Evolutionary conservation across 495 filamentous ascomycete species (phyloP).

Genomic region (Parmelia sp.): DNA sequence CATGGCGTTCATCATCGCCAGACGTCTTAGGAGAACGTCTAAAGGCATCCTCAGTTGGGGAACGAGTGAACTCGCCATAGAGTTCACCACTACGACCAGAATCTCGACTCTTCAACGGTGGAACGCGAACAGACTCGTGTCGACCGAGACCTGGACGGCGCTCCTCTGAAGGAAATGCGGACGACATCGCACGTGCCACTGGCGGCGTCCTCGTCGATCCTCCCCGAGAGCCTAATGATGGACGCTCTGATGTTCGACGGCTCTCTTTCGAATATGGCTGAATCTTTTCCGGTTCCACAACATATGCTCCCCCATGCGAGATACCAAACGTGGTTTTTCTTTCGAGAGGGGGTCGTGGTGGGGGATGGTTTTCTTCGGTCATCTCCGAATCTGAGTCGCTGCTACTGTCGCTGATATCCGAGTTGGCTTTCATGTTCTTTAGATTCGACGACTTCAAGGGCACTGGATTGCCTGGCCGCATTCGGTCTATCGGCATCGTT

Average conservation of each 20-base stretch:
- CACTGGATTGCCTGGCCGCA: conserved; percentile 14
- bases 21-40: conserved; percentile 16
- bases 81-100: conserved; percentile 14
- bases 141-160: conserved; percentile 16
- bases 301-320: conserved; percentile 9
- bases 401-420: conserved; percentile 9
- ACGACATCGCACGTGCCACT: conserved; percentile 12
- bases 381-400: conserved; percentile 33
- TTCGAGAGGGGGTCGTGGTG: conserved; percentile 16
- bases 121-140: conserved; percentile 14
- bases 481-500: conserved; percentile 30
- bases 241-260: conserved; percentile 22
- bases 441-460: conserved; percentile 24
- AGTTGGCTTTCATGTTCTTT: conserved; percentile 26
- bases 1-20: conserved; percentile 11
- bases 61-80: conserved; percentile 14
- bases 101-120: conserved; percentile 18
- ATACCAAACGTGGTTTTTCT: conserved; percentile 13
- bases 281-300: conserved; percentile 33
- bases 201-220: conserved; percentile 18
- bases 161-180: conserved; percentile 16
- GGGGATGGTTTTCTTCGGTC: conserved; percentile 14
- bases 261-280: conserved; percentile 12
- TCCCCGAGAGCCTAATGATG: conserved; percentile 7
- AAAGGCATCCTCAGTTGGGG: conserved; percentile 1